phyloP scores from a whole-genome alignment of 495 filamentous ascomycete species.

The Tuber calosporum region DNA sequence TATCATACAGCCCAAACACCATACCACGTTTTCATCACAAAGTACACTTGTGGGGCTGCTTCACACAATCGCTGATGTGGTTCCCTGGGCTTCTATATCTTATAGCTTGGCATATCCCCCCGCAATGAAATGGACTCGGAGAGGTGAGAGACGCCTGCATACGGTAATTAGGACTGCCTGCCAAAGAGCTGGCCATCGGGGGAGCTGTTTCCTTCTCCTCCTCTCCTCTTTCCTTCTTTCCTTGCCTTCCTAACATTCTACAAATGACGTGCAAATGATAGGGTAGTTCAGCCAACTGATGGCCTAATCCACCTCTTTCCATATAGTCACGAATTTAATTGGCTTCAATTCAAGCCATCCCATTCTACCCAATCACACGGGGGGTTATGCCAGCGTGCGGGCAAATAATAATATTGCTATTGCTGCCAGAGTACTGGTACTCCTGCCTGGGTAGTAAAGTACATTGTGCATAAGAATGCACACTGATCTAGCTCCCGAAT shows the following conservation, averaged over 20 bases:
- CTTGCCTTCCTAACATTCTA: neutral
- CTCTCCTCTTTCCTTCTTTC: neutral
- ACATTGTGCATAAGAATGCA: neutral
- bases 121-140: neutral
- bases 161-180: neutral
- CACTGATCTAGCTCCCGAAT: slow-evolving; percentile 1
- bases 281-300: neutral
- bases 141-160: neutral
- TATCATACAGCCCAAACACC: neutral
- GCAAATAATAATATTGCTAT: neutral
- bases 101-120: neutral
- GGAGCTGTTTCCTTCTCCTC: neutral
- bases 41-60: neutral
- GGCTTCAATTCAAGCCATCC: neutral
- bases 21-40: neutral
- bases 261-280: neutral
- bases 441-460: neutral
- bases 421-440: neutral
- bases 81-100: neutral
- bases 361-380: neutral
- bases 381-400: neutral
- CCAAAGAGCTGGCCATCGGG: neutral
- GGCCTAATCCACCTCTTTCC: neutral
- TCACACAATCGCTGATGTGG: neutral
- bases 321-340: neutral